phyloP scores from a whole-genome alignment of 75 land plant genomes.

The Pinus albicaulis region DNA sequence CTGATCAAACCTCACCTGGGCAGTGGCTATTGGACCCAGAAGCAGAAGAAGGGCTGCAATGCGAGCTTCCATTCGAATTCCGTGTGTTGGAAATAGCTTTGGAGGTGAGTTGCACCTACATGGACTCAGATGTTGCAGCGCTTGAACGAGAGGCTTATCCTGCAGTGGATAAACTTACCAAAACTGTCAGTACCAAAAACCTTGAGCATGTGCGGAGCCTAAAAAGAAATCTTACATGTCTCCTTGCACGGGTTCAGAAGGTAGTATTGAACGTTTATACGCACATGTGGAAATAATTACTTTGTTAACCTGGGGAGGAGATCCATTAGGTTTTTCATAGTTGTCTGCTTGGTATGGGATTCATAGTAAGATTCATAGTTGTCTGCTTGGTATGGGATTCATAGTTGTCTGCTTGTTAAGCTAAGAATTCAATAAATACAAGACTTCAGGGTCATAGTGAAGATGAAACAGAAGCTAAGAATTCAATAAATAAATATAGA shows the following conservation, averaged over 20 bases:
- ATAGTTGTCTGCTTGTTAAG: too few relatives aligned
- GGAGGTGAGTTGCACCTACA: slow-evolving; percentile 81
- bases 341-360: too few relatives aligned
- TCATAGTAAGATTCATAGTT: too few relatives aligned
- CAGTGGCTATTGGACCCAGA: slow-evolving; percentile 33
- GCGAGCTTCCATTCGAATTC: slow-evolving; percentile 96
- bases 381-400: too few relatives aligned
- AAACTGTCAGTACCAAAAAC: slow-evolving; percentile 83
- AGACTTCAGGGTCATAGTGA: too few relatives aligned
- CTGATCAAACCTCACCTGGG: slow-evolving; percentile 12
- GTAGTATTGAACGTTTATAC: slow-evolving; percentile 18
- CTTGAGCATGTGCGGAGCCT: slow-evolving; percentile 84
- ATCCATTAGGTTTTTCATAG: too few relatives aligned
- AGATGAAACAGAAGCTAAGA: too few relatives aligned
- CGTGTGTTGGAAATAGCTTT: slow-evolving; percentile 90
- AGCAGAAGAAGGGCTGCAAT: slow-evolving; percentile 36
- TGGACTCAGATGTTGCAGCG: slow-evolving; percentile 71
- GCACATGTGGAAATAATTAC: too few relatives aligned
- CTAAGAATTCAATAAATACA: too few relatives aligned
- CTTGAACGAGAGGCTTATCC: slow-evolving; percentile 86
- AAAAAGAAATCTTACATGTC: slow-evolving; percentile 81
- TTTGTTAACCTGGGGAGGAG: too few relatives aligned
- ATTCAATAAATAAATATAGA: too few relatives aligned
- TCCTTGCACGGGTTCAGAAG: slow-evolving; percentile 88
- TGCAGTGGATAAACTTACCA: slow-evolving; percentile 88